These are phyloP conservation scores for Candida smagusa DNA, from an alignment of 1,139 yeast species.

Conservation along the genomic window DNA sequence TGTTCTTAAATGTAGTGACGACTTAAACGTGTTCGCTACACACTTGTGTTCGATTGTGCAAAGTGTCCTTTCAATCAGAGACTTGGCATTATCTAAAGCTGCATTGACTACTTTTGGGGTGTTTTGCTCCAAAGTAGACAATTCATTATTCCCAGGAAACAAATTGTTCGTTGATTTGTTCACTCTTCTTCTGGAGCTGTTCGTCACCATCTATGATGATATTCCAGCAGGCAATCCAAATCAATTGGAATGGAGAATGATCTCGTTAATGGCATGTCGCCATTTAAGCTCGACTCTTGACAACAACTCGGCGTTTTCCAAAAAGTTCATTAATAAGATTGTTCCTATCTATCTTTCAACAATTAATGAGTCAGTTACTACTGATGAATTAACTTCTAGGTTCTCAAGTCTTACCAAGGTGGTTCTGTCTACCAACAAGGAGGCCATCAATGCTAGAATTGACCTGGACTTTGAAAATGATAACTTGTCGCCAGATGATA, in stretches of 20 bases:
- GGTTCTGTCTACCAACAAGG: conserved; percentile 22
- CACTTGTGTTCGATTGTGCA: conserved; percentile 51
- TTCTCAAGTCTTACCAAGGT: conserved; percentile 24
- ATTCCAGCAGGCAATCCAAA: conserved; percentile 29
- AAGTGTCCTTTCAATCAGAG: conserved; percentile 46
- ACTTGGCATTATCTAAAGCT: conserved; percentile 54
- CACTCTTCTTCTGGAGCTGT: conserved; percentile 34
- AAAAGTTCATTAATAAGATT: conserved; percentile 33
- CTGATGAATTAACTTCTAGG: conserved; percentile 17
- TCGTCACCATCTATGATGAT: conserved; percentile 26
- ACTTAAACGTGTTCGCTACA: conserved; percentile 76
- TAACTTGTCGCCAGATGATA: conserved; percentile 21
- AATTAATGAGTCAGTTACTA: conserved; percentile 18
- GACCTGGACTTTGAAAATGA: conserved; percentile 33
- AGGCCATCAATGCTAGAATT: conserved; percentile 16
- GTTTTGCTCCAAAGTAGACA: conserved; percentile 65
- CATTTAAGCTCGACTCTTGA: conserved; percentile 44
- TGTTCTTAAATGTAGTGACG: conserved; percentile 74
- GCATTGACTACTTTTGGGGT: conserved; percentile 50
- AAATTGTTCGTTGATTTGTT: conserved; percentile 54
- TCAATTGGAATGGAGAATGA: conserved; percentile 46
- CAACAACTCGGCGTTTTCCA: conserved; percentile 35
- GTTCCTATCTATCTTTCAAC: conserved; percentile 41
- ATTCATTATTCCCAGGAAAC: conserved; percentile 72
- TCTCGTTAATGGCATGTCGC: conserved; percentile 44